Base-by-base conservation (phyloP, 352 stramenopile species). In the Globisporangium lucens region DNA sequence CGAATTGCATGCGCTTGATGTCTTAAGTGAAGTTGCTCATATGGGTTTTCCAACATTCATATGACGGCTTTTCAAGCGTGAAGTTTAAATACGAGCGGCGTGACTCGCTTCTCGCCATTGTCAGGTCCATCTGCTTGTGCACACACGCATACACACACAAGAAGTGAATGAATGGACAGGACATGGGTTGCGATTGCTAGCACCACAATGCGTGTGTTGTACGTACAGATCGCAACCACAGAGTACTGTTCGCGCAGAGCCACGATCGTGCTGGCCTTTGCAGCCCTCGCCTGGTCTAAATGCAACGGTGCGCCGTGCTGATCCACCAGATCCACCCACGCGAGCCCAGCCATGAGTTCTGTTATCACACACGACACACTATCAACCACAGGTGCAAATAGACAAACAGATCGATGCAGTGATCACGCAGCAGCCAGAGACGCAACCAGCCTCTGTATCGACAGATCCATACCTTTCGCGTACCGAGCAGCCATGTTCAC, bases 251-350 rank as follows among this genome's bases (percentile, higher is more conserved):
- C 72, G 46, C 79, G 71, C 58, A 75, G 61, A 51, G 76, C 79
- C 43, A 90, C 56, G 29, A 87, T 65, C 22, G 73, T 75, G 60
- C 77, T 87, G 15, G 72, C 80, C 36, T 73, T 74, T 2, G 53
- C 51, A 15, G 77, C 73, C 15, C 74, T 72, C 5, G 67, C 74
- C n/a, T 75, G 71, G 58, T 90, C 80, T 20, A 92, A 70, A 29
- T 80, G 80, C 67, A 89, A 70, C 0, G 72, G 77, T 6, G 61
- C 69, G 46, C 75, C 75, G 46, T 77, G 74, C 10, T 79, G 65
- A 58, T 89, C 84, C 4, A 75, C 72, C 0, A 92, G 72, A 71
- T 92, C 84, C 9, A 92, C 71, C 64, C 73, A 71, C 10, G 68
- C 61, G 3, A 76, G 71, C 0, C 74, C 78, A 36, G 73, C 66